Evolutionary conservation across 2,329 filamentous ascomycete genomes (phyloP).

Genomic region (Stagonosporopsis cucurbitacearum): DNA sequence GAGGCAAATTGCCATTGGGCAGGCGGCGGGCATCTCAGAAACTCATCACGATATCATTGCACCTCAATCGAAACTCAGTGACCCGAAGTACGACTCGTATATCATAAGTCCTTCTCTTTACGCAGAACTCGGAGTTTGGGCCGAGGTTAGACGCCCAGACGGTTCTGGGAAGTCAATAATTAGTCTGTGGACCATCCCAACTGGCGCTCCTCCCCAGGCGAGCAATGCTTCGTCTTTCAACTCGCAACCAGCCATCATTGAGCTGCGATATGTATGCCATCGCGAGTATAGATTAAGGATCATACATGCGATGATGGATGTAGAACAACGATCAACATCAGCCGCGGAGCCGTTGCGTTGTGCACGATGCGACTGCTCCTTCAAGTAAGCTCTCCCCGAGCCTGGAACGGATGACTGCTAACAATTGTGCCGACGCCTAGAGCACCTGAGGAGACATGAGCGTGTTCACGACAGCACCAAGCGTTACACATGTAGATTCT

Average conservation of each 20-base stretch:
- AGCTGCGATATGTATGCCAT: not conserved
- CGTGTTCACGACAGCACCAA: slow-evolving; percentile 13
- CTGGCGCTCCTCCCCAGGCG: too few species aligned
- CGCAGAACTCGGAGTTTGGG: too few species aligned
- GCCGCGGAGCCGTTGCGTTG: slow-evolving; percentile 8
- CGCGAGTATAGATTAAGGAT: not conserved
- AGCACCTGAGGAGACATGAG: slow-evolving; percentile 18
- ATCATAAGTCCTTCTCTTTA: too few species aligned
- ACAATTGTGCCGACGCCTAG: not conserved
- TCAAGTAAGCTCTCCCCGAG: slow-evolving; percentile 1
- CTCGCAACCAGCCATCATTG: not conserved
- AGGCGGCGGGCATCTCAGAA: too few species aligned
- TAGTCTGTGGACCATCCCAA: too few species aligned
- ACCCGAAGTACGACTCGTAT: too few species aligned
- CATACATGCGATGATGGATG: not conserved
- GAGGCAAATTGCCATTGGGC: too few species aligned
- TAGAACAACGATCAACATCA: not conserved
- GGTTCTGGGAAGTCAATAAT: too few species aligned
- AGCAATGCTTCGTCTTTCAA: too few species aligned
- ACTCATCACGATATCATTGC: too few species aligned
- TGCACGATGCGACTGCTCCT: slow-evolving; percentile 13
- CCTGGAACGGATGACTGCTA: not conserved
- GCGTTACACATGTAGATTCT: slow-evolving; percentile 9
- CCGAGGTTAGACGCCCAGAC: too few species aligned
- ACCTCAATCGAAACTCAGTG: too few species aligned